phyloP scores from a whole-genome alignment of 805 yeast genomes.

The Tetrapisispora phaffii region DNA sequence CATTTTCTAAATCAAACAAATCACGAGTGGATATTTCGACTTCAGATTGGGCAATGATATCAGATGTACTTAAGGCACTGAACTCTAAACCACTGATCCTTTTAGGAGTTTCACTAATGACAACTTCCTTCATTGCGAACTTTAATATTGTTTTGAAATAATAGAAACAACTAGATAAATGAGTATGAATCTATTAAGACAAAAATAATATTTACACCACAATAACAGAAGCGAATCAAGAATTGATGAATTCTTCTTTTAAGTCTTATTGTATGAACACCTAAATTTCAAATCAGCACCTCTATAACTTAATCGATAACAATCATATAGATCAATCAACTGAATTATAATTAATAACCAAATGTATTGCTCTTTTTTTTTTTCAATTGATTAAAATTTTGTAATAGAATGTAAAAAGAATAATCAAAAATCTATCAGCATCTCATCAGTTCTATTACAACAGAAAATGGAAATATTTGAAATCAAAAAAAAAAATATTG shows the following conservation, averaged over 20 bases:
- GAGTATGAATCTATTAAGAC: not conserved
- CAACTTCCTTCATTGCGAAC: conserved; percentile 31
- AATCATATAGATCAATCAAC: too few relatives aligned
- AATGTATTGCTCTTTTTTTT: too few relatives aligned
- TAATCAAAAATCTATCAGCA: not conserved
- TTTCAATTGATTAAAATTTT: too few relatives aligned
- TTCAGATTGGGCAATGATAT: conserved; percentile 86
- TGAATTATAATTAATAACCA: not conserved
- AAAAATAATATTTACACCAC: not conserved
- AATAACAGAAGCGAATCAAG: not conserved
- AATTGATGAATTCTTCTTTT: not conserved
- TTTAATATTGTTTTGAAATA: not conserved
- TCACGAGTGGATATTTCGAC: conserved; percentile 90
- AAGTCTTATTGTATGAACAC: too few relatives aligned
- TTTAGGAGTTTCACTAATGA: conserved; percentile 74
- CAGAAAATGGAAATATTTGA: not conserved
- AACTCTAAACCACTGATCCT: conserved; percentile 84
- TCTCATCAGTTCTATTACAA: not conserved
- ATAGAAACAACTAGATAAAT: not conserved
- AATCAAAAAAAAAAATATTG: too few relatives aligned
- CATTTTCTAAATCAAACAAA: conserved; percentile 81
- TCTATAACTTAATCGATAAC: too few relatives aligned
- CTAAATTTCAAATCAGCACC: not conserved
- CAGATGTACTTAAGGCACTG: conserved; percentile 85
- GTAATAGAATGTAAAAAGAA: too few relatives aligned